Conservation (phyloP, 176 grass and related monocot genomes). For the Oropetium thomaeum region DNA sequence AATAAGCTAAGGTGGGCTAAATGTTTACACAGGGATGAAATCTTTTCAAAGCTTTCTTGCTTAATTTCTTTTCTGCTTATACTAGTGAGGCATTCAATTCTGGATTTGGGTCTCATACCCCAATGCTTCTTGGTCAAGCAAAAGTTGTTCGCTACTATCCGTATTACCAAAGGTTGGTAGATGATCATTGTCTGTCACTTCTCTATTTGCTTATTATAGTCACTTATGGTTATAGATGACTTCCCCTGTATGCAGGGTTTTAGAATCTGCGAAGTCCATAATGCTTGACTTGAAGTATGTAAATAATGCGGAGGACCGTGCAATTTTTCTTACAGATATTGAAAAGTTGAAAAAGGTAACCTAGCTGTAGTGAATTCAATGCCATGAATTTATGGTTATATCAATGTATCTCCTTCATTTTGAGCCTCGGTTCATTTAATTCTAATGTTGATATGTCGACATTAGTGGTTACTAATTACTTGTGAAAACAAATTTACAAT, state of each 20-base stretch:
- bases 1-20: constrained; percentile 84
- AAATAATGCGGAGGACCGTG: constrained; percentile 79
- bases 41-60: constrained; percentile 26
- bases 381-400: constrained; percentile 15
- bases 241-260: constrained; percentile 51
- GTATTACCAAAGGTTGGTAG: constrained; percentile 71
- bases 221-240: constrained; percentile 31
- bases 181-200: constrained; percentile 2
- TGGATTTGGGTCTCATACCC: constrained; percentile 98
- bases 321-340: constrained; percentile 71
- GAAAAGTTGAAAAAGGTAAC: constrained; percentile 80
- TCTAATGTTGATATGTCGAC: neutral
- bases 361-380: constrained; percentile 4
- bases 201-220: constrained; percentile 22
- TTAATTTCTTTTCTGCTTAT: constrained; percentile 30
- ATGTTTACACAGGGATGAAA: constrained; percentile 22
- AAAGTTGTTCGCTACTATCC: constrained; percentile 93
- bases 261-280: constrained; percentile 75
- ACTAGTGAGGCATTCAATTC: constrained; percentile 97
- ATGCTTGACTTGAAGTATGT: constrained; percentile 82
- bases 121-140: constrained; percentile 96
- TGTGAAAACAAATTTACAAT: neutral
- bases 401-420: neutral
- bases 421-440: neutral
- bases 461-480: constrained; percentile 9